Percentiles rank a stretch among this genome's conserved stretches.
These are phyloP conservation scores for Sugiyamaella boreocaroliniensis DNA, from an alignment of 805 yeast species.

Conservation along the genomic window DNA sequence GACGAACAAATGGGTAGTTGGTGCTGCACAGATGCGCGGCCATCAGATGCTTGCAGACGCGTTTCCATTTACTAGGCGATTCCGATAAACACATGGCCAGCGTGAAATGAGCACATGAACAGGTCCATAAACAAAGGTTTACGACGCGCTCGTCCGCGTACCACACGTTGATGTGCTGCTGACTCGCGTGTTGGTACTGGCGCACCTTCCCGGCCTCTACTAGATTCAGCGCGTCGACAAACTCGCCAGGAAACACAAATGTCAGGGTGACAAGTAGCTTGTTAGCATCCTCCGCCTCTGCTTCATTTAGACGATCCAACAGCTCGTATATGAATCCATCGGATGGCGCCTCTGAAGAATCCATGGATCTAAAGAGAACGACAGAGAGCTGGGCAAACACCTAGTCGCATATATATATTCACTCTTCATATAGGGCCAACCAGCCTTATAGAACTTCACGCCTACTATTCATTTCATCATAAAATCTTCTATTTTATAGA, in stretches of 20 bases:
- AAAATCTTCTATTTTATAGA: neutral
- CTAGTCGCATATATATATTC: too few relatives aligned
- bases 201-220: constrained; percentile 13
- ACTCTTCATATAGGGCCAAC: too few relatives aligned
- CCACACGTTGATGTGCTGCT: neutral
- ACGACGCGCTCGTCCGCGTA: constrained; percentile 6
- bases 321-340: neutral
- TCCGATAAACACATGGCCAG: neutral
- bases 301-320: neutral
- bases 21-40: constrained; percentile 15
- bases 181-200: neutral
- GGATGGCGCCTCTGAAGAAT: neutral
- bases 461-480: neutral
- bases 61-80: constrained; percentile 7
- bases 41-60: constrained; percentile 18
- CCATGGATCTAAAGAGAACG: neutral
- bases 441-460: too few relatives aligned
- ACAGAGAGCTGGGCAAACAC: neutral
- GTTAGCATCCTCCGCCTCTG: neutral
- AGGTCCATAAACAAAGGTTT: constrained; percentile 15
- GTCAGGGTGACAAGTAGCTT: constrained; percentile 15
- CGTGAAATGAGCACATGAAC: constrained; percentile 17
- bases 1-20: neutral
- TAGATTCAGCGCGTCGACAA: constrained; percentile 19
- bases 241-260: constrained; percentile 16